These are phyloP conservation scores for Pascua sp. DNA, from an alignment of 1,284 basidiomycete genomes.

Conservation along the genomic window DNA sequence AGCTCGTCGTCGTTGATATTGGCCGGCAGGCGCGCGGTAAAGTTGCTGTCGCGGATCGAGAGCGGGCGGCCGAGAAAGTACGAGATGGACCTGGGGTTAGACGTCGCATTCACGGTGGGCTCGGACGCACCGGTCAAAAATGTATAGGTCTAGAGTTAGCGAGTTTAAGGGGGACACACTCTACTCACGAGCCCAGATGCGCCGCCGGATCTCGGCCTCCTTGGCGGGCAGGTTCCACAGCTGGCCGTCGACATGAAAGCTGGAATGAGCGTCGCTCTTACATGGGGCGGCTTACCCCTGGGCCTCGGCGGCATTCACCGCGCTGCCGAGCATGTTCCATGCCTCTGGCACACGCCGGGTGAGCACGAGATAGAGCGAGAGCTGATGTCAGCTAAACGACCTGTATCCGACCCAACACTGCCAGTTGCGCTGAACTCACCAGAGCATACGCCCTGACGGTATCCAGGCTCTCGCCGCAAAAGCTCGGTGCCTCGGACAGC, in stretches of 20 bases:
- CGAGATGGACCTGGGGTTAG: conserved; percentile 25
- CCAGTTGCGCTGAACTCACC: conserved; percentile 13
- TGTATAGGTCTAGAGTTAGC: conserved; percentile 28
- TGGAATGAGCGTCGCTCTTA: conserved; percentile 6
- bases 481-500: conserved; percentile 26
- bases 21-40: conserved; percentile 21
- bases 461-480: conserved; percentile 33
- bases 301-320: conserved; percentile 28
- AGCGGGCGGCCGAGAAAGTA: conserved; percentile 37
- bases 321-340: conserved; percentile 32
- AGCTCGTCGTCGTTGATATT: conserved; percentile 32
- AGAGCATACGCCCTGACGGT: conserved; percentile 27
- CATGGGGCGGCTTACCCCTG: conserved; percentile 32
- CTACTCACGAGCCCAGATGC: conserved; percentile 36
- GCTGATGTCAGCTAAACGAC: conserved; percentile 20
- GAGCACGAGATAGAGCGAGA: conserved; percentile 28
- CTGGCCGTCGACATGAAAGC: conserved; percentile 35
- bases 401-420: too few relatives aligned
- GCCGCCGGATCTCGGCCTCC: conserved; percentile 30
- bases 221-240: conserved; percentile 26
- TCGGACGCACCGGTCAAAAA: conserved; percentile 26
- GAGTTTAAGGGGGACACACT: neutral
- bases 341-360: conserved; percentile 30
- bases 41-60: conserved; percentile 31
- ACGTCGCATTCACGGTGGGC: neutral